Base-by-base conservation (phyloP, 306 rosid genomes). In the Sphenostylis stenocarpa region DNA sequence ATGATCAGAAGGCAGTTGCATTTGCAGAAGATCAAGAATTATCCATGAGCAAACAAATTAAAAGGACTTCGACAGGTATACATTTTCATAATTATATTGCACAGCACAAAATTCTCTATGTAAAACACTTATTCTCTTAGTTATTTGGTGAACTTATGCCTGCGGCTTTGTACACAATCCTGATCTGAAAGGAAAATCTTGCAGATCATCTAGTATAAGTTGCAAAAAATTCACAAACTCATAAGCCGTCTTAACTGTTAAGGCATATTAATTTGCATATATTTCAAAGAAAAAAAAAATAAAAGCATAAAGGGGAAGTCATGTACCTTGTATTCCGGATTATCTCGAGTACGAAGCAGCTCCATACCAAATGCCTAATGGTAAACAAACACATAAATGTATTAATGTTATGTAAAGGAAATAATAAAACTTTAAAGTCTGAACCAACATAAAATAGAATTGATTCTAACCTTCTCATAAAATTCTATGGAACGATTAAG, bases 341-440 rank as follows among this genome's bases (percentile, higher is more conserved):
- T 92, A 75, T 95, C 97, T 67, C 93, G 85, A 70, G 80, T 92
- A 33, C 93, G 91, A 63, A 95, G 98, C 80, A 95, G 95, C 89
- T 92, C 95, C 98, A 95, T 84, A 67, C 98, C 98, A 86, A 89
- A 95, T 75, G 97, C 98, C 98, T 91, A 71, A 78, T 8, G 29
- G 49, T 28, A 67, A 33, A 49, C 63, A 78, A 81, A 57, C 66
- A 60, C 39, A 51, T 17, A 76, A 57, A 79, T 38, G 69, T 77
- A 57, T 81, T 57, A 60, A 28, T 21, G 72, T 20, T 38, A n/a
- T 15, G 44, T 57, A 52, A 34, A 55, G 14, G 6, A 64, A 69
- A 71, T 16, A 29, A 63, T 2, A 71, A 70, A 49, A 44, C 45
- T 11, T 12, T 7, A 28, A 38, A 12, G 72, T 49, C 21, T 38